These are phyloP conservation scores for Samsoniella hepiali DNA, from an alignment of 2,329 filamentous ascomycete species.

Conservation along the genomic window DNA sequence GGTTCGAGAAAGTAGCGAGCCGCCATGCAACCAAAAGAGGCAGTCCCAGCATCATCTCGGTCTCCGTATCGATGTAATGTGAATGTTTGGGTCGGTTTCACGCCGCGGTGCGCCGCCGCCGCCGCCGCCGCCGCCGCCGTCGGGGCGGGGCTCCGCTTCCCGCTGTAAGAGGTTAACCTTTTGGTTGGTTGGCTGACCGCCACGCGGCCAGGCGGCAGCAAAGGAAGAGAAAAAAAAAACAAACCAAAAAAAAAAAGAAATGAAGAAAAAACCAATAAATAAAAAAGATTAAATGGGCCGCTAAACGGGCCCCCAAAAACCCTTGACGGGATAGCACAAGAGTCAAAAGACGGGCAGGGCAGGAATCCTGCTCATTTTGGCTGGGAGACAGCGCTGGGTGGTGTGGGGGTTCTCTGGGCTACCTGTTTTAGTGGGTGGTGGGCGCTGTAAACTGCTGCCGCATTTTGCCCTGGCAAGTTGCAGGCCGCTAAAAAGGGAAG, in stretches of 20 bases:
- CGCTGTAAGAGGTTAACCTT: not conserved
- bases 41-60: not conserved
- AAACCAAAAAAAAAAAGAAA: not conserved
- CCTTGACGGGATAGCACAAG: not conserved
- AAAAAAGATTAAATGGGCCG: not conserved
- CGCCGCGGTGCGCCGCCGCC: not conserved
- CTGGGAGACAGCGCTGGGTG: not conserved
- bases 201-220: too few relatives aligned
- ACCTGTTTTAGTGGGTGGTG: not conserved
- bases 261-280: not conserved
- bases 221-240: too few relatives aligned
- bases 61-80: not conserved
- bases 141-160: slow-evolving; percentile 10
- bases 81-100: not conserved
- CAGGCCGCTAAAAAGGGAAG: not conserved
- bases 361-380: not conserved
- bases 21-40: not conserved
- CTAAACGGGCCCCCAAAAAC: not conserved
- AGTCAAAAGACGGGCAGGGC: not conserved
- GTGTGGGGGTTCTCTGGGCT: not conserved
- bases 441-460: not conserved
- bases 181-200: not conserved
- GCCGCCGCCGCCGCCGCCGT: not conserved
- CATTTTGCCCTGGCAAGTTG: not conserved
- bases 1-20: not conserved